Base-by-base conservation (phyloP, 345 rosid genomes). In the Geranium rotundifolium region DNA sequence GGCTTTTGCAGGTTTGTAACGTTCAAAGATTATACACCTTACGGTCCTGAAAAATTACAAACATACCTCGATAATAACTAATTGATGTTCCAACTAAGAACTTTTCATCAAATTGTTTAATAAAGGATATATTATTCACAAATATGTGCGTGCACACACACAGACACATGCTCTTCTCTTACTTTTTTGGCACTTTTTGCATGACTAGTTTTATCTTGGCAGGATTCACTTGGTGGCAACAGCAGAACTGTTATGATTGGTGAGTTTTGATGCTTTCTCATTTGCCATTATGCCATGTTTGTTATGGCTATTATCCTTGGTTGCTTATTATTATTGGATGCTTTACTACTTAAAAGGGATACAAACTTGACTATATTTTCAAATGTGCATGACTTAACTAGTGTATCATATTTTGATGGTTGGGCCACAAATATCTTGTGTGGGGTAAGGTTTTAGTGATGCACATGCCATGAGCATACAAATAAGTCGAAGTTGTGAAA, bases 141-240 rank as follows among this genome's bases (percentile, higher is more conserved):
- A 6, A 37, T 37, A 37, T 37, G 46, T 37, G 46, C 0, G 46
- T 10, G 46, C 46, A 5, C 46, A 6, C 46, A 5, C 46, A 37
- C 46, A 37, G 9, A 37, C 46, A 37, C 12, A 29, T 16, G 39
- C 20, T 29, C 16, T 1, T 58, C 16, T 59, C 29, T 17, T 27
- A 23, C 39, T n/a, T 37, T 37, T 18, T 14, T 56, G 49, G 41
- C 56, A 29, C 10, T 49, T 29, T 49, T 31, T 27, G 15, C 56
- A 19, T 58, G 31, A 17, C 46, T 58, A 29, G 31, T 61, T 37
- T 37, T 61, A 29, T 37, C 29, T 18, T 66, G 66, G 68, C 83
- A 93, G 99, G 99, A 93, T 80, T 93, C 99, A n/a, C 99, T 93
- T 39, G 99, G 99, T 18, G 99, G 99, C 27, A 93, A 93, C 82